Evolutionary conservation across 1,139 yeast genomes (phyloP).

Genomic region (Yamadazyma diddensiae): DNA sequence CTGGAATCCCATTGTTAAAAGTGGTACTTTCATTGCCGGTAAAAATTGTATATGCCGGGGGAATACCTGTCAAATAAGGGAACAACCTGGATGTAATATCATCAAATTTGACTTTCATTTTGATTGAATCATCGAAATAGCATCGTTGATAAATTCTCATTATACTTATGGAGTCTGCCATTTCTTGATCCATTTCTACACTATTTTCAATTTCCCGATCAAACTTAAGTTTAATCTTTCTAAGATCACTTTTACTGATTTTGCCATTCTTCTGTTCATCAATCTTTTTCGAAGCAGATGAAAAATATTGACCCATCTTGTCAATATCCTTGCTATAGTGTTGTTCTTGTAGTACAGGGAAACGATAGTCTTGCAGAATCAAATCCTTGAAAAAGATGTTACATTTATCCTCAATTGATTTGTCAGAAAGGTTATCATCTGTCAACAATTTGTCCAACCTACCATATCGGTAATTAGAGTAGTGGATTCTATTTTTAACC

Average conservation of each 20-base stretch:
- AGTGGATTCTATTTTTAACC: slow-evolving; percentile 25
- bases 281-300: slow-evolving; percentile 8
- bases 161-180: slow-evolving; percentile 38
- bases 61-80: slow-evolving; percentile 24
- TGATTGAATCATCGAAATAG: slow-evolving; percentile 17
- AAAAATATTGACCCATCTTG: slow-evolving; percentile 16
- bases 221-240: slow-evolving; percentile 5
- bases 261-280: slow-evolving; percentile 9
- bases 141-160: slow-evolving; percentile 38
- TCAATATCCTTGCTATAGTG: slow-evolving; percentile 31
- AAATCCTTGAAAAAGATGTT: slow-evolving; percentile 25
- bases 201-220: slow-evolving; percentile 7
- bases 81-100: slow-evolving; percentile 24
- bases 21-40: slow-evolving; percentile 6
- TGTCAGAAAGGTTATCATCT: slow-evolving; percentile 8
- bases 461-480: slow-evolving; percentile 27
- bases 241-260: slow-evolving; percentile 5
- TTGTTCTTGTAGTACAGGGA: slow-evolving; percentile 16
- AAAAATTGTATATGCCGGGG: slow-evolving; percentile 25
- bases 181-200: slow-evolving; percentile 20
- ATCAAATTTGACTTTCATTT: slow-evolving; percentile 13
- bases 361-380: slow-evolving; percentile 18
- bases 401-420: slow-evolving; percentile 24
- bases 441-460: slow-evolving; percentile 21
- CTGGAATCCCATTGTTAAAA: slow-evolving; percentile 16